Base-by-base conservation (phyloP, 2,329 filamentous ascomycete species). In the Colletotrichum lindemuthianum region DNA sequence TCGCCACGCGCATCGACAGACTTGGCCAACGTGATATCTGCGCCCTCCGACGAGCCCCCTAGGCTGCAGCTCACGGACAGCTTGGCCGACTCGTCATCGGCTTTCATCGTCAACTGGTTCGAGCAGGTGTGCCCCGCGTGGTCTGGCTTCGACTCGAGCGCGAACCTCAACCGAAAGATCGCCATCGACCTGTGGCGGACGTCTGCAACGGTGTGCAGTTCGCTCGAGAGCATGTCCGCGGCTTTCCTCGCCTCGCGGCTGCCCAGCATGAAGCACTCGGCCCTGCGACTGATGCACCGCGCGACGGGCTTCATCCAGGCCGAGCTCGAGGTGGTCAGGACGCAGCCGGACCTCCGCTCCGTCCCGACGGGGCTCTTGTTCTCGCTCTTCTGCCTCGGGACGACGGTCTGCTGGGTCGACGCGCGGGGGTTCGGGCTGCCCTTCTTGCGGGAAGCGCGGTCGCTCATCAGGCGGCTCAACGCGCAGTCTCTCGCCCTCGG, bases 201-300 rank as follows among this genome's bases (percentile, higher is more conserved):
- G 6, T 79, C 77, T 0, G 72, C 73, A 1, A 70, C 77, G 2
- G 76, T 80, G 1, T 78, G 77, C 55, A 76, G 73, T 52, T 74
- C 75, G 9, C 65, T 80, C 9, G 77, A 80, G 59, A 78, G 77
- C 45, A 80, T 80, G 78, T 78, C 78, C 0, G 78, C 78, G 0
- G 73, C 74, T 0, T 79, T 77, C 7, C 56, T 80, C 9, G 73
- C 74, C 0, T 71, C 73, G 0, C 63, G 76, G 15, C 64, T 79
- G 13, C 77, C 77, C 1, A 72, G 74, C n/a, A 73, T 80, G 72
- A 69, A 70, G 6, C 75, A 74, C 12, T 72, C 76, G 1, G 75
- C 78, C 0, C 63, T 72, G 6, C 66, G 71, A 3, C 73, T 77
- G n/a, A 68, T 79, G 48, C 72, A 74, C 48, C 70, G 70, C 1